These are phyloP conservation scores for Aquilaria agallochum DNA, from an alignment of 441 rosid species.

Conservation along the genomic window DNA sequence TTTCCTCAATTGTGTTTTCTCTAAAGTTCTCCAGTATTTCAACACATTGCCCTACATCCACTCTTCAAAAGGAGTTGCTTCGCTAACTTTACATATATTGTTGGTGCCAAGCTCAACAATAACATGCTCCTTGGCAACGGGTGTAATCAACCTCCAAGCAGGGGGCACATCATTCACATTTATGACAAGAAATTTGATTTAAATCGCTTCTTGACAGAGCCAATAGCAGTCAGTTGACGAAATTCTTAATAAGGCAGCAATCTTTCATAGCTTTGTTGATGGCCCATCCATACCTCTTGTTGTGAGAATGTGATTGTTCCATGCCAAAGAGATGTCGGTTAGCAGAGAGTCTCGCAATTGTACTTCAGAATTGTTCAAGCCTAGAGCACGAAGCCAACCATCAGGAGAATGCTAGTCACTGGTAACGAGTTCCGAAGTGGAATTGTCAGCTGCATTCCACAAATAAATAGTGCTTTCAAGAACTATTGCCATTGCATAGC, in stretches of 20 bases:
- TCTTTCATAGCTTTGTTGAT: conserved; percentile 18
- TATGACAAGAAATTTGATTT: too few relatives aligned
- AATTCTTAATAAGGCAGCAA: too few relatives aligned
- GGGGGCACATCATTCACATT: too few relatives aligned
- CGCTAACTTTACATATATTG: too few relatives aligned
- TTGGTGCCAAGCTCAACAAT: too few relatives aligned
- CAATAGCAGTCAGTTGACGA: too few relatives aligned
- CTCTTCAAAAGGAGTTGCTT: too few relatives aligned
- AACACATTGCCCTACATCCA: too few relatives aligned
- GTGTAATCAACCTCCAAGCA: too few relatives aligned
- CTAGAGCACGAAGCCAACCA: conserved; percentile 37
- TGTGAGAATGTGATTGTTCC: conserved; percentile 47
- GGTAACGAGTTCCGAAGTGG: conserved; percentile 43
- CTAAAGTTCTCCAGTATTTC: too few relatives aligned
- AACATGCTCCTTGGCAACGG: too few relatives aligned
- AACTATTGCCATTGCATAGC: conserved; percentile 26
- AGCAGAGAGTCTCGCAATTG: conserved; percentile 41
- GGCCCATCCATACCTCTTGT: conserved; percentile 52
- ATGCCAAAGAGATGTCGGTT: conserved; percentile 33
- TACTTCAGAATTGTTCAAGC: conserved; percentile 35
- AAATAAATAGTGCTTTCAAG: conserved; percentile 36
- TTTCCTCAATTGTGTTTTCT: too few relatives aligned
- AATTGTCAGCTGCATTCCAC: conserved; percentile 39
- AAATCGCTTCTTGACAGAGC: conserved; percentile 17
- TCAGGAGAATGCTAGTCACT: conserved; percentile 38